A percentile compares a stretch with the other conserved stretches of the same genome.
phyloP scores from a whole-genome alignment of 164 flowering plant species.

The Warburgia ugandensis region DNA sequence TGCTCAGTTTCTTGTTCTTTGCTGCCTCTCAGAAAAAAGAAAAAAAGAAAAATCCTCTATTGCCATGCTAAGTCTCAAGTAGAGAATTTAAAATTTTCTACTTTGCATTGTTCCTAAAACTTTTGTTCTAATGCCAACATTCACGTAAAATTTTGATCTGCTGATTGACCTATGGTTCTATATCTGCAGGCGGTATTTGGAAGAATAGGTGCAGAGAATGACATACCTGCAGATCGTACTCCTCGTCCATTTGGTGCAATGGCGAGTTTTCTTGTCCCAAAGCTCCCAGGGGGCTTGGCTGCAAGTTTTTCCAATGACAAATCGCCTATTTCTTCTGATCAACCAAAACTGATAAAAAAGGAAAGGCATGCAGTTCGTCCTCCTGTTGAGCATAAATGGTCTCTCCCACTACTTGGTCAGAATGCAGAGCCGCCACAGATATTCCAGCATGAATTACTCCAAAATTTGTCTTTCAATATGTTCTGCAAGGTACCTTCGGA shows the following conservation, averaged over 20 bases:
- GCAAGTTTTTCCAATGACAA: conserved; percentile 57
- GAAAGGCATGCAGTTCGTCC: conserved; percentile 92
- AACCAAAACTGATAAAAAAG: conserved; percentile 42
- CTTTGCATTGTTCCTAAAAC: not conserved
- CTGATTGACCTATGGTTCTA: conserved; percentile 11
- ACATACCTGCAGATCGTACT: conserved; percentile 37
- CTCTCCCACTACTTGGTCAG: conserved; percentile 55
- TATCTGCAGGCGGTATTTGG: conserved; percentile 80
- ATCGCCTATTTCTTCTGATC: conserved; percentile 45
- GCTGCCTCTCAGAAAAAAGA: not conserved
- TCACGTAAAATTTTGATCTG: conserved; percentile 3
- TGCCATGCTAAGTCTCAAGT: no score
- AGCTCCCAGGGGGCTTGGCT: conserved; percentile 63
- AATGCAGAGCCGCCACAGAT: conserved; percentile 65
- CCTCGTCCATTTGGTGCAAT: conserved; percentile 85
- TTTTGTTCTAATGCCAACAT: not conserved
- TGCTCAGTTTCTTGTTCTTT: not conserved
- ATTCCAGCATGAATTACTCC: conserved; percentile 98
- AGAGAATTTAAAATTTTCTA: not conserved
- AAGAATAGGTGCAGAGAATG: conserved; percentile 50
- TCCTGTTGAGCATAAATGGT: conserved; percentile 92
- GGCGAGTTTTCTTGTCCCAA: conserved; percentile 96
- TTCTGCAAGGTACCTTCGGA: conserved; percentile 81
- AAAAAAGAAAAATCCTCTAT: no score
- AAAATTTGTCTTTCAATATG: conserved; percentile 89